Conservation (phyloP, 2,329 filamentous ascomycete species). For the Westerdykella aurantiaca region DNA sequence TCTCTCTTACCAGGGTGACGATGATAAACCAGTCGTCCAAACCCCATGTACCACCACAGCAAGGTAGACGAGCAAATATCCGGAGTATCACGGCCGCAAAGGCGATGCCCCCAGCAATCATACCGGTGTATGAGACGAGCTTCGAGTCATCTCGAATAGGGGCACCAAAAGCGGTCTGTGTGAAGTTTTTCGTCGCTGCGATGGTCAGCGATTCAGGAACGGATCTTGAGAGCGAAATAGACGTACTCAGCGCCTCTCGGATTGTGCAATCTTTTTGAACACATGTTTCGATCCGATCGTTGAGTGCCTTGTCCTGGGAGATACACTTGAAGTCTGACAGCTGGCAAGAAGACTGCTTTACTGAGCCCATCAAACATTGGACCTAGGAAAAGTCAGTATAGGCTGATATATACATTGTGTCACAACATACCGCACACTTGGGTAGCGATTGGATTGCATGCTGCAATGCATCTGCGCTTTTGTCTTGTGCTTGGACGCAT, state of each 20-base stretch:
- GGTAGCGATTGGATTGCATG: background rate
- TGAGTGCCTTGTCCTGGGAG: conserved; percentile 12
- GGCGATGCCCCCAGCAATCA: conserved; percentile 32
- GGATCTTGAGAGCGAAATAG: too few relatives aligned
- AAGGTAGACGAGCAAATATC: conserved; percentile 31
- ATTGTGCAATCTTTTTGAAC: conserved; percentile 18
- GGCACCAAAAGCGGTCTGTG: conserved; percentile 29
- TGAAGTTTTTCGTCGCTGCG: conserved; percentile 38
- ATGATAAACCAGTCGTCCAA: conserved; percentile 38
- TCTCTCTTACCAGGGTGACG: conserved; percentile 32
- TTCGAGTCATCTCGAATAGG: conserved; percentile 35
- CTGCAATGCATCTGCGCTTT: background rate
- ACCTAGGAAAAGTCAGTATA: conserved; percentile 10
- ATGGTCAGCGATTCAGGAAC: conserved; percentile 3
- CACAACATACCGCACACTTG: background rate
- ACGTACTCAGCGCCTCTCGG: conserved; percentile 22
- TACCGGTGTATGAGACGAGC: conserved; percentile 26
- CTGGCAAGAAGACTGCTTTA: conserved; percentile 19
- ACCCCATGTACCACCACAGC: conserved; percentile 34
- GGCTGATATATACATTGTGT: background rate
- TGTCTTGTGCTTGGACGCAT: background rate
- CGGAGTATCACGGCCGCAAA: conserved; percentile 32
- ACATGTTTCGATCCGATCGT: conserved; percentile 14
- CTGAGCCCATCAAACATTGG: conserved; percentile 15
- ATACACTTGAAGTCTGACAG: conserved; percentile 23